Evolutionary conservation across 2,329 filamentous ascomycete genomes (phyloP).

Genomic region (Apiospora marii): DNA sequence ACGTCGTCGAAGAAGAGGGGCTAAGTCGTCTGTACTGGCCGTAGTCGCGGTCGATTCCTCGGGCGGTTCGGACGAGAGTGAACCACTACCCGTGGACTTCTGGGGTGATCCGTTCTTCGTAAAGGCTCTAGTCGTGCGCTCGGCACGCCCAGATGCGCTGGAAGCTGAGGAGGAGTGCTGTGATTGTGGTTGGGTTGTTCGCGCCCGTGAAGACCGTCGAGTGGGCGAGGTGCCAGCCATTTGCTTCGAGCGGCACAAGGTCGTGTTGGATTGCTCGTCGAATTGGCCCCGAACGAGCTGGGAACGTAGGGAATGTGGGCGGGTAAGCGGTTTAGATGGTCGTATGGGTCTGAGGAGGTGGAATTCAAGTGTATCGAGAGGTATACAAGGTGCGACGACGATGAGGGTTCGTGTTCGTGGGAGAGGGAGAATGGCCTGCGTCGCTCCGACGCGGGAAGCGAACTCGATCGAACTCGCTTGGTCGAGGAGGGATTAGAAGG

Average conservation of each 20-base stretch:
- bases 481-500: conserved; percentile 20
- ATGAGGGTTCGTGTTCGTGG: conserved; percentile 17
- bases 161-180: conserved; percentile 82
- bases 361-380: not conserved
- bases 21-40: conserved; percentile 62
- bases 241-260: conserved; percentile 31
- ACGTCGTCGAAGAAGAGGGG: conserved; percentile 76
- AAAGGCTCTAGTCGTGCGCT: conserved; percentile 76
- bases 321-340: not conserved
- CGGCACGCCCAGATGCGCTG: conserved; percentile 77
- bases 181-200: conserved; percentile 77
- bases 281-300: conserved; percentile 16
- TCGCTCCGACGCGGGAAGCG: conserved; percentile 21
- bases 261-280: conserved; percentile 18
- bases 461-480: conserved; percentile 20
- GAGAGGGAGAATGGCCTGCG: not conserved
- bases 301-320: not conserved
- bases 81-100: conserved; percentile 78
- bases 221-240: conserved; percentile 67
- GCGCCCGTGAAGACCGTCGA: conserved; percentile 91
- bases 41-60: conserved; percentile 64
- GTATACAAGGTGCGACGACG: conserved; percentile 14
- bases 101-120: conserved; percentile 76
- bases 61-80: conserved; percentile 73
- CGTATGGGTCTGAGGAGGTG: not conserved